phyloP scores from a whole-genome alignment of 2,329 filamentous ascomycete species.

The Lecanicillium sp. region DNA sequence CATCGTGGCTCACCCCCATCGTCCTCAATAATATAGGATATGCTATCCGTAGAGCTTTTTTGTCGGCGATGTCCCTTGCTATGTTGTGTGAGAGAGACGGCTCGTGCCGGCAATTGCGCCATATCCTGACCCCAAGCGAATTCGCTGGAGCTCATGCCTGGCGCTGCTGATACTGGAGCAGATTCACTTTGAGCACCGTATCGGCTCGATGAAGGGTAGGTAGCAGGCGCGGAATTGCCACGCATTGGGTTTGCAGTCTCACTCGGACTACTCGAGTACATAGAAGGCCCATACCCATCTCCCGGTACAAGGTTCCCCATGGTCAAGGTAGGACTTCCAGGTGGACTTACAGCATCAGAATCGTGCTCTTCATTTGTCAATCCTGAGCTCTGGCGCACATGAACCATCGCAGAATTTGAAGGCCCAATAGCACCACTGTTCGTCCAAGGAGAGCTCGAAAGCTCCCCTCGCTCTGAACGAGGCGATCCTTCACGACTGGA shows the following conservation, averaged over 20 bases:
- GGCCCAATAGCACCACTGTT: slow-evolving; percentile 8
- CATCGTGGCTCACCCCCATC: slow-evolving; percentile 51
- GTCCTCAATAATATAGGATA: slow-evolving; percentile 59
- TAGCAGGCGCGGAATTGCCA: slow-evolving; percentile 7
- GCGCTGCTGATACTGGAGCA: slow-evolving; percentile 6
- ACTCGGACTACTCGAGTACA: slow-evolving; percentile 7
- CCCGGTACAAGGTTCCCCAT: slow-evolving; percentile 26
- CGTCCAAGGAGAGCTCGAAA: slow-evolving; percentile 33
- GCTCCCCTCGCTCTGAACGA: slow-evolving; percentile 39
- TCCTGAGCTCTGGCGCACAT: slow-evolving; percentile 40
- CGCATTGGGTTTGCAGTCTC: slow-evolving; percentile 9
- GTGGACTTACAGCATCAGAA: slow-evolving; percentile 36
- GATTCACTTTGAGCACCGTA: slow-evolving; percentile 3
- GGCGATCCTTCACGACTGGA: slow-evolving; percentile 45
- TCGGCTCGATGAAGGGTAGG: not conserved
- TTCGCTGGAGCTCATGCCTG: slow-evolving; percentile 3
- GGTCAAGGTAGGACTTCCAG: slow-evolving; percentile 43
- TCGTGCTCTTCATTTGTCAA: slow-evolving; percentile 41
- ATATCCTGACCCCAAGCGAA: slow-evolving; percentile 7
- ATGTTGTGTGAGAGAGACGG: slow-evolving; percentile 9
- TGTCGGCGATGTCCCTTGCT: slow-evolving; percentile 35
- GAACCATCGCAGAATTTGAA: slow-evolving; percentile 12
- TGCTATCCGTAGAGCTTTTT: slow-evolving; percentile 55
- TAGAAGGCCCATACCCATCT: slow-evolving; percentile 1
- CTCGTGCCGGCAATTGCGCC: not conserved